A percentile compares a stretch with the other conserved stretches of the same genome.
phyloP scores from a whole-genome alignment of 805 yeast species.

The Metschnikowia chrysomelidarum region DNA sequence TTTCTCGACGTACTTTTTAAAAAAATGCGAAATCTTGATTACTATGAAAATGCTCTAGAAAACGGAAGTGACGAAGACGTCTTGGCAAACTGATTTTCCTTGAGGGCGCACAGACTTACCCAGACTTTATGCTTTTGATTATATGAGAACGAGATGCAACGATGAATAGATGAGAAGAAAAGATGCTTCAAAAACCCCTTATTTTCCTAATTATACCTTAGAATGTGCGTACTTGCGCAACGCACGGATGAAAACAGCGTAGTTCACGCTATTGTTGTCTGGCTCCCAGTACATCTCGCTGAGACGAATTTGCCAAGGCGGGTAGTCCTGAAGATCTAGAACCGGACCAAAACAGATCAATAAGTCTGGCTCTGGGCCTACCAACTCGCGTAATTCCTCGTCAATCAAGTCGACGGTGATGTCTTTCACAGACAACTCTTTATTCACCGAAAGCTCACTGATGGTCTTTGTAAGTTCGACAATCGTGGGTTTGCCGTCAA shows the following conservation, averaged over 20 bases:
- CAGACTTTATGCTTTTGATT: too few species aligned
- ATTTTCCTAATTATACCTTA: constrained; percentile 88
- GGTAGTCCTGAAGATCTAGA: constrained; percentile 88
- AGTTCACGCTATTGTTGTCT: constrained; percentile 76
- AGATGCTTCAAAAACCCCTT: too few species aligned
- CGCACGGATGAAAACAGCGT: constrained; percentile 80
- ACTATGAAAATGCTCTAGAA: too few species aligned
- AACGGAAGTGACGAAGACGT: too few species aligned
- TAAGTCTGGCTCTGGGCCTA: constrained; percentile 92
- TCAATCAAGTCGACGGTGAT: constrained; percentile 75
- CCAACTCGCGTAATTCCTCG: constrained; percentile 66
- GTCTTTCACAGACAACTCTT: constrained; percentile 61
- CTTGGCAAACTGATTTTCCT: too few species aligned
- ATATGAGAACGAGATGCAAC: constrained; percentile 6
- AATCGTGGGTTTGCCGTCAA: constrained; percentile 88
- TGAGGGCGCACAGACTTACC: too few species aligned
- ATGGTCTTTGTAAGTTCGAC: constrained; percentile 85
- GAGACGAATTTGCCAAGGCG: constrained; percentile 96
- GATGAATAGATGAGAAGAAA: constrained; percentile 5
- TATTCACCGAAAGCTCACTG: constrained; percentile 65
- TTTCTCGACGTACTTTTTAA: too few species aligned
- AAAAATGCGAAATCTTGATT: too few species aligned
- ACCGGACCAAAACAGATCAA: constrained; percentile 81
- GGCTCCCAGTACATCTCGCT: constrained; percentile 90
- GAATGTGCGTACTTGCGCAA: constrained; percentile 72